Conservation (phyloP, 371 early-diverging fungal species). For the Lichtheimia hyalospora region DNA sequence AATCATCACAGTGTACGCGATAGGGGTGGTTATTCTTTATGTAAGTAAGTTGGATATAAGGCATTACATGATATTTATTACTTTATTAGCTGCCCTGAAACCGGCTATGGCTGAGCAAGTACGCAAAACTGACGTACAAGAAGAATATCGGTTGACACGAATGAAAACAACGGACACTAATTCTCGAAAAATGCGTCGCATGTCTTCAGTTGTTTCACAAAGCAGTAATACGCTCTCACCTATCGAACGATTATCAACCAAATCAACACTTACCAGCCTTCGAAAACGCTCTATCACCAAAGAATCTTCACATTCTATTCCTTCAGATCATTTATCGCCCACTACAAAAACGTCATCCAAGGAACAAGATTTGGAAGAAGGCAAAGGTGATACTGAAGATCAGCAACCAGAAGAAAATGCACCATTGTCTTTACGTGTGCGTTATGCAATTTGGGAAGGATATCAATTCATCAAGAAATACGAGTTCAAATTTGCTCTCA, state of each 20-base stretch:
- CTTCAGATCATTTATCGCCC: background rate
- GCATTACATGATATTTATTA: background rate
- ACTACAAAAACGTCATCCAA: background rate
- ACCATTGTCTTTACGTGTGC: conserved; percentile 31
- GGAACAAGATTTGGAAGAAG: conserved; percentile 8
- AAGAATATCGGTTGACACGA: conserved; percentile 31
- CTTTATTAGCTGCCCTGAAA: conserved; percentile 21
- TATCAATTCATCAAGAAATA: conserved; percentile 47
- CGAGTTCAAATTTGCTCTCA: conserved; percentile 59
- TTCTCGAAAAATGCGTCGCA: conserved; percentile 13
- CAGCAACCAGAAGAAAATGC: conserved; percentile 19
- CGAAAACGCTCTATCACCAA: background rate
- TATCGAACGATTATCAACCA: background rate
- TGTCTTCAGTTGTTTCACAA: conserved; percentile 13
- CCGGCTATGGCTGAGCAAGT: conserved; percentile 25
- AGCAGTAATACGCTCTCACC: conserved; percentile 4
- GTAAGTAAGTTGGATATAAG: conserved; percentile 16
- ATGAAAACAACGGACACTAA: conserved; percentile 24
- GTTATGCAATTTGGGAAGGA: conserved; percentile 47
- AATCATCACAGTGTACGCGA: conserved; percentile 45
- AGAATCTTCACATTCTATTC: background rate
- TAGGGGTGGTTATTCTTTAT: conserved; percentile 39
- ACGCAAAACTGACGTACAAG: conserved; percentile 23
- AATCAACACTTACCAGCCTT: background rate
- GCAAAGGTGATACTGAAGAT: background rate